Evolutionary conservation across 495 filamentous ascomycete species (phyloP).

Genomic region (Endocarpon pusillum): DNA sequence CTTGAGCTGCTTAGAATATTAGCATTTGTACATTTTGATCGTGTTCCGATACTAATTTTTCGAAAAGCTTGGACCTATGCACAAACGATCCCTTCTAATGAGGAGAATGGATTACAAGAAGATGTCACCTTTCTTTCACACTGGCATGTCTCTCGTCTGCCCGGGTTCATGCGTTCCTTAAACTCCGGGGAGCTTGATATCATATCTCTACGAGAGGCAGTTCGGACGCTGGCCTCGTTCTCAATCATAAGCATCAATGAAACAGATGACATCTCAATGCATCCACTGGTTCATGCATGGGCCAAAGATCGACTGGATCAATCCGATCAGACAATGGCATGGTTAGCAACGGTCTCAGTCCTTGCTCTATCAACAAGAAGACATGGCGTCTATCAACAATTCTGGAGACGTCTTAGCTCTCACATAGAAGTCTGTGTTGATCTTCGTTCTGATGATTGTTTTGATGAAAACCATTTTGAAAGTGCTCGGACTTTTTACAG

Average conservation of each 20-base stretch:
- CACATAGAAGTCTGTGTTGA: too few species aligned
- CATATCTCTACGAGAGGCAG: slow-evolving; percentile 10
- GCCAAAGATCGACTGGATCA: slow-evolving; percentile 18
- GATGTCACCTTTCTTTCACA: slow-evolving; percentile 5
- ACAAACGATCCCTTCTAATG: background rate
- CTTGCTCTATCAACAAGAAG: too few species aligned
- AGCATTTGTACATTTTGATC: slow-evolving; percentile 20
- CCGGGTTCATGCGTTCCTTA: slow-evolving; percentile 10
- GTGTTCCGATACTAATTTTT: slow-evolving; percentile 17
- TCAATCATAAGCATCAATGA: slow-evolving; percentile 16
- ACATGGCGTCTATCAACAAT: too few species aligned
- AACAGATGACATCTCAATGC: slow-evolving; percentile 20
- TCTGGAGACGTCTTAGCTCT: too few species aligned
- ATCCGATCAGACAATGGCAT: too few species aligned
- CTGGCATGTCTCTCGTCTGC: slow-evolving; percentile 12
- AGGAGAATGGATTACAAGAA: slow-evolving; percentile 2
- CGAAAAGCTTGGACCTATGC: slow-evolving; percentile 8
- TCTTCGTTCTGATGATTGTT: too few species aligned
- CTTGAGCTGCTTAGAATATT: slow-evolving; percentile 23
- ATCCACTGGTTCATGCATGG: slow-evolving; percentile 25
- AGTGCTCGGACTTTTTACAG: too few species aligned
- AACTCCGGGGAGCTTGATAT: too few species aligned
- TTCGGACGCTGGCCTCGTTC: slow-evolving; percentile 14
- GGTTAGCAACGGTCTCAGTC: too few species aligned
- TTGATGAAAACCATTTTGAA: too few species aligned